phyloP scores from a whole-genome alignment of 371 early-diverging fungal genomes.

The Mucor piriformis region DNA sequence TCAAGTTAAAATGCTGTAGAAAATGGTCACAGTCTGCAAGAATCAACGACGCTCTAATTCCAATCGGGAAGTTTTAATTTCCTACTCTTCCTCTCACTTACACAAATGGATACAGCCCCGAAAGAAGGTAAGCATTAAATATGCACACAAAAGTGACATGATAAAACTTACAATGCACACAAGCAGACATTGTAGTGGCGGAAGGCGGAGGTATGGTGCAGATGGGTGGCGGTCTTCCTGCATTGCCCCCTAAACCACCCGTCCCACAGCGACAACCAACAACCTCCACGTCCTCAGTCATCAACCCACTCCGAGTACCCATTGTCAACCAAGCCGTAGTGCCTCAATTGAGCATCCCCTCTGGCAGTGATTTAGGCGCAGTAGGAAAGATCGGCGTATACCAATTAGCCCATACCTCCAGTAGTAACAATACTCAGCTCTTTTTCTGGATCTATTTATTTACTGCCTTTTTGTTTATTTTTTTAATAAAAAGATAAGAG shows the following conservation, averaged over 20 bases:
- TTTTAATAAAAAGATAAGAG: background rate
- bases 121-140: no score
- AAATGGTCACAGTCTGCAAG: no score
- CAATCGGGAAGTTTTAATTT: no score
- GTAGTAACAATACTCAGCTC: background rate
- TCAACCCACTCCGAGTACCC: background rate
- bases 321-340: constrained; percentile 1
- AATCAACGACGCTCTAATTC: no score
- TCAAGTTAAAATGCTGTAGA: no score
- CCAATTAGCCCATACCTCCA: constrained; percentile 14
- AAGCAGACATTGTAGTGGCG: background rate
- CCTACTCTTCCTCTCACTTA: no score
- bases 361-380: constrained; percentile 16
- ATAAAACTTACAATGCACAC: no score
- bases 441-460: background rate
- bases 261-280: background rate
- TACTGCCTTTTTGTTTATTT: background rate
- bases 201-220: background rate
- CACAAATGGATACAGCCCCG: no score
- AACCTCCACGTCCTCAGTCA: background rate
- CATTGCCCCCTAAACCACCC: constrained; percentile 8
- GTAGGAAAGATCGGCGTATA: constrained; percentile 23
- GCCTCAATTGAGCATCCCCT: constrained; percentile 8
- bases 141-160: no score
- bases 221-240: constrained; percentile 18